phyloP scores from a whole-genome alignment of 148 eudicot genomes.

The Polygonum maritimum region DNA sequence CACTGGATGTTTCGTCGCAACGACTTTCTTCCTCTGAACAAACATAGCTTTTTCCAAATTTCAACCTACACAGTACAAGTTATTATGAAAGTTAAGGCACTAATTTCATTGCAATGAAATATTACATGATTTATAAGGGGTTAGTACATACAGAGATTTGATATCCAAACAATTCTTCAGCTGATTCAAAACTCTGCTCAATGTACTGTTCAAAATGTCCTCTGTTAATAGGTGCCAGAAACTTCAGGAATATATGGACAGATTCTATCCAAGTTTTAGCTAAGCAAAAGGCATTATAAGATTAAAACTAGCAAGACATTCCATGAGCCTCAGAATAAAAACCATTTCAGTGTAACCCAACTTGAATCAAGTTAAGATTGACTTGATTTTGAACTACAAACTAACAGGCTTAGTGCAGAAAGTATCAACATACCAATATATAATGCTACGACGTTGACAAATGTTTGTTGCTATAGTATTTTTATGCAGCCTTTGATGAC shows the following conservation, averaged over 20 bases:
- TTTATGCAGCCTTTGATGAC: conserved; percentile 12
- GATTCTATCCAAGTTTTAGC: neutral
- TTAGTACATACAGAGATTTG: conserved; percentile 16
- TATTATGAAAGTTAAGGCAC: neutral
- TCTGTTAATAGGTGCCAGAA: conserved; percentile 7
- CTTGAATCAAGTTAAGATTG: neutral
- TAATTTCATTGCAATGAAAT: neutral
- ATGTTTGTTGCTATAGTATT: neutral
- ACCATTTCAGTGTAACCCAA: neutral
- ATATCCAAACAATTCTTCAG: conserved; percentile 13
- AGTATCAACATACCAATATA: conserved; percentile 17
- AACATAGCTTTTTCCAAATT: conserved; percentile 14
- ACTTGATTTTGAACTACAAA: neutral
- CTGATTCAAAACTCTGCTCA: conserved; percentile 19
- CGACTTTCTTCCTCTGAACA: conserved; percentile 13
- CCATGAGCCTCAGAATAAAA: neutral
- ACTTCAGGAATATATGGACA: neutral
- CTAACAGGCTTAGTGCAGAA: neutral
- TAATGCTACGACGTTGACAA: neutral
- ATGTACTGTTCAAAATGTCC: conserved; percentile 16
- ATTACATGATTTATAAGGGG: neutral
- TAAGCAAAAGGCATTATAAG: neutral
- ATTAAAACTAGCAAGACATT: neutral
- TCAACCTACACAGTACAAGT: conserved; percentile 12
- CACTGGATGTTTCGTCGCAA: conserved; percentile 19